Evolutionary conservation across 306 rosid species (phyloP).

Genomic region (Quercus bicolor): DNA sequence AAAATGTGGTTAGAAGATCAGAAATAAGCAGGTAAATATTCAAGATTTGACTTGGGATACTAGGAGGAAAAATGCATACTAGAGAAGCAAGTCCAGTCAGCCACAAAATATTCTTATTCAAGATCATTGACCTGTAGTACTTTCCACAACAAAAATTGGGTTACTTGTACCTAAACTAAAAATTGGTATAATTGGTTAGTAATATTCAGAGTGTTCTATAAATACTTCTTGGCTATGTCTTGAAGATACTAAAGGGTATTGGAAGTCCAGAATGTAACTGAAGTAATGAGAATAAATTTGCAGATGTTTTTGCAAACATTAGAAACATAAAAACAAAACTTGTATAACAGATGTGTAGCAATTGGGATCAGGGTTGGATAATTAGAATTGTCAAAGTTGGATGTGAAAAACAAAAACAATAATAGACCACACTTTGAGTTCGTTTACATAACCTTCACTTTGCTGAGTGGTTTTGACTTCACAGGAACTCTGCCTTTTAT

Average conservation of each 20-base stretch:
- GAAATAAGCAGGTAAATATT: too few species aligned
- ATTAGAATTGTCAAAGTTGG: neutral
- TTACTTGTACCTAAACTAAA: neutral
- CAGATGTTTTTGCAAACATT: neutral
- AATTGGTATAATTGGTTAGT: neutral
- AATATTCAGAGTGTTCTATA: neutral
- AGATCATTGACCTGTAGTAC: neutral
- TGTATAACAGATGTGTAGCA: neutral
- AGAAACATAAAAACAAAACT: neutral
- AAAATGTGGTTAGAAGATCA: too few species aligned
- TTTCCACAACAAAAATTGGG: neutral
- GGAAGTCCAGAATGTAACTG: neutral
- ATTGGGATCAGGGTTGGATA: neutral
- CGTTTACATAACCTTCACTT: slow-evolving; percentile 13
- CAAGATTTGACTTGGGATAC: too few species aligned
- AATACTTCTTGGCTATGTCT: neutral
- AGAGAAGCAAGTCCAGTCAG: neutral
- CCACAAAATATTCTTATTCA: neutral
- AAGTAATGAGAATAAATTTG: neutral
- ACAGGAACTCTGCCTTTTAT: neutral
- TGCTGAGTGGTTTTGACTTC: slow-evolving; percentile 11
- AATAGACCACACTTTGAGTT: neutral
- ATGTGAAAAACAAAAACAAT: neutral
- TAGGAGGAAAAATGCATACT: neutral
- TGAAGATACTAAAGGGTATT: neutral